Conservation (phyloP, 768 basidiomycete genomes). For the Pleurotus giganteus region DNA sequence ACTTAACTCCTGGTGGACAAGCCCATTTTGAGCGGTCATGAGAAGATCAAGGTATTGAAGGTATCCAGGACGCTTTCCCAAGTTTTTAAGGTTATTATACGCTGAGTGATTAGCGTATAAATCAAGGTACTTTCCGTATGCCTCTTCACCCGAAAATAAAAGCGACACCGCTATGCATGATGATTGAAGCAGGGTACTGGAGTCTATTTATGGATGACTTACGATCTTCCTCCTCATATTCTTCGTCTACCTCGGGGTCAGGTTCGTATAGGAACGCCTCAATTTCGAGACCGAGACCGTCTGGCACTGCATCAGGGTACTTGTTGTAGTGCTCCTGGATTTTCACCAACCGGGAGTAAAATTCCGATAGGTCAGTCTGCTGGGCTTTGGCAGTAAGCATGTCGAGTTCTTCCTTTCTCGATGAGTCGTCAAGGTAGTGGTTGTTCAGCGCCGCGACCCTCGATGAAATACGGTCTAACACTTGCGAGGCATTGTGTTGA, state of each 20-base stretch:
- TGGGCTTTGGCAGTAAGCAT: slow-evolving; percentile 55
- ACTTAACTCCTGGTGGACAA: slow-evolving; percentile 66
- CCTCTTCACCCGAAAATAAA: slow-evolving; percentile 95
- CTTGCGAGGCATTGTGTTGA: slow-evolving; percentile 87
- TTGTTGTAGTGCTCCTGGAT: slow-evolving; percentile 95
- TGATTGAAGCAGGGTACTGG: slow-evolving; percentile 7
- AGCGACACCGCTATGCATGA: slow-evolving; percentile 61
- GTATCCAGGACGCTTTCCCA: slow-evolving; percentile 83
- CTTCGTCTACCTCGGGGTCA: slow-evolving; percentile 68
- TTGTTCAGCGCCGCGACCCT: slow-evolving; percentile 63
- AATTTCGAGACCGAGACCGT: slow-evolving; percentile 81
- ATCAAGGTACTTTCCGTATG: slow-evolving; percentile 93
- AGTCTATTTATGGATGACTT: too few species aligned
- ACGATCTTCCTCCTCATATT: slow-evolving; percentile 88
- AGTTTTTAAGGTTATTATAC: slow-evolving; percentile 86
- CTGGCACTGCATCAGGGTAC: slow-evolving; percentile 87
- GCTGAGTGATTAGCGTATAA: slow-evolving; percentile 84
- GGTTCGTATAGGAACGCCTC: slow-evolving; percentile 77
- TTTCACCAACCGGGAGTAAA: slow-evolving; percentile 94
- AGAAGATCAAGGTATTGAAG: slow-evolving; percentile 91
- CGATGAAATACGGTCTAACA: slow-evolving; percentile 80
- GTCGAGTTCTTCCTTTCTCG: slow-evolving; percentile 66
- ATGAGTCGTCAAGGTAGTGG: slow-evolving; percentile 76
- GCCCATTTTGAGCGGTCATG: slow-evolving; percentile 57
- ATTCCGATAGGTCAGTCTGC: slow-evolving; percentile 82